Evolutionary conservation across 2,329 filamentous ascomycete genomes (phyloP).

Genomic region (Ceratocystis colombiana): DNA sequence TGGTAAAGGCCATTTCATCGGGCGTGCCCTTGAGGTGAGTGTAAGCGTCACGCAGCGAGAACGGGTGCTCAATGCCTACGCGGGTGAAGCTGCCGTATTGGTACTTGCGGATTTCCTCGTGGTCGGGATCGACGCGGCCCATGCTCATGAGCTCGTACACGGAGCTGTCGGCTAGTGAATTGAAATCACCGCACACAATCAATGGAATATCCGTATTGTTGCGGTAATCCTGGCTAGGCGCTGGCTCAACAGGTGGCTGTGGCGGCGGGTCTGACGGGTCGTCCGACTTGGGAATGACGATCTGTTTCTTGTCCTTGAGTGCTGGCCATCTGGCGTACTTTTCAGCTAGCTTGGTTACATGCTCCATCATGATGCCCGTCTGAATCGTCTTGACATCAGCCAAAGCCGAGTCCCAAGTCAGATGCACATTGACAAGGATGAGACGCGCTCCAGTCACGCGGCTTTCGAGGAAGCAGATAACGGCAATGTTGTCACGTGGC

Average conservation of each 20-base stretch:
- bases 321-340: conserved; percentile 71
- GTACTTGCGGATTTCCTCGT: conserved; percentile 67
- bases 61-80: conserved; percentile 87
- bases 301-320: conserved; percentile 67
- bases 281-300: conserved; percentile 36
- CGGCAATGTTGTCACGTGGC: conserved; percentile 94
- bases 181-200: conserved; percentile 90
- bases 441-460: conserved; percentile 78
- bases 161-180: conserved; percentile 75
- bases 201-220: conserved; percentile 81
- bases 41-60: conserved; percentile 87
- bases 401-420: conserved; percentile 86
- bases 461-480: conserved; percentile 87
- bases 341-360: conserved; percentile 75
- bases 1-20: conserved; percentile 83
- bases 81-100: conserved; percentile 90
- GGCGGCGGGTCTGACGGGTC: conserved; percentile 38
- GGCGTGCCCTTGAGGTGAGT: conserved; percentile 68
- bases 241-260: conserved; percentile 53
- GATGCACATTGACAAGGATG: conserved; percentile 86
- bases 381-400: conserved; percentile 96
- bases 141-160: conserved; percentile 83
- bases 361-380: conserved; percentile 88
- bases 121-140: conserved; percentile 66
- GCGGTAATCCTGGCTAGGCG: conserved; percentile 76